Base-by-base conservation (phyloP, 257 asterid species). In the Coffea eugenioides region DNA sequence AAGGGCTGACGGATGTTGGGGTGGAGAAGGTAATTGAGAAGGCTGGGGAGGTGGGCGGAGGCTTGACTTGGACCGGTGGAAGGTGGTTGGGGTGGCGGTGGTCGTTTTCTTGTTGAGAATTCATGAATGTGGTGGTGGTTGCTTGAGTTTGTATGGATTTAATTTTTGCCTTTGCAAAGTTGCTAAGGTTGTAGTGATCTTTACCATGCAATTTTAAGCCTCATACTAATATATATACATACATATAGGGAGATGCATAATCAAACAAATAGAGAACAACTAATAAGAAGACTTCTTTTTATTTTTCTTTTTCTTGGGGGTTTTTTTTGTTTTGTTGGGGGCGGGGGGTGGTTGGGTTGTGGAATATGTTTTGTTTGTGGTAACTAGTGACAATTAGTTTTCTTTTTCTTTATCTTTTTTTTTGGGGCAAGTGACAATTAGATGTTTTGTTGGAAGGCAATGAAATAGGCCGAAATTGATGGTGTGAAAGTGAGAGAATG, bases 11-110 rank as follows among this genome's bases (percentile, higher is more conserved):
- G 62, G 75, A 57, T 48, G 70, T 18, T 73, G 83, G 59, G 71
- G 81, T 27, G 59, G 71, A n/a, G 49, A 59, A 66, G 3, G 85
- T 80, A 80, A 82, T 67, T 1, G 85, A 78, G 82, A 81, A 80
- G 65, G 86, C 84, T 0, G 88, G 86, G 78, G 89, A 87, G 61
- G 87, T 85, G 25, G 34, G 62, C 34, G 84, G 81, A 18, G 86
- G 77, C 21, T 73, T 76, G 81, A 88, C 85, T 67, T 85, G 77
- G 73, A 88, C 75, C 46, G 86, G 83, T 4, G 81, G 75, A 71
- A 81, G 76, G 83, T 77, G 69, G 73, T 34, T 66, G 80, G 80
- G 27, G 59, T 64, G 41, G 20, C 36, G 77, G 66, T 71, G 79
- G 83, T 65, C 54, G 81, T 72, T 79, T n/a, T 69, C 46, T 56